Evolutionary conservation across 306 rosid species (phyloP).

Genomic region (Vachellia pachyceras): DNA sequence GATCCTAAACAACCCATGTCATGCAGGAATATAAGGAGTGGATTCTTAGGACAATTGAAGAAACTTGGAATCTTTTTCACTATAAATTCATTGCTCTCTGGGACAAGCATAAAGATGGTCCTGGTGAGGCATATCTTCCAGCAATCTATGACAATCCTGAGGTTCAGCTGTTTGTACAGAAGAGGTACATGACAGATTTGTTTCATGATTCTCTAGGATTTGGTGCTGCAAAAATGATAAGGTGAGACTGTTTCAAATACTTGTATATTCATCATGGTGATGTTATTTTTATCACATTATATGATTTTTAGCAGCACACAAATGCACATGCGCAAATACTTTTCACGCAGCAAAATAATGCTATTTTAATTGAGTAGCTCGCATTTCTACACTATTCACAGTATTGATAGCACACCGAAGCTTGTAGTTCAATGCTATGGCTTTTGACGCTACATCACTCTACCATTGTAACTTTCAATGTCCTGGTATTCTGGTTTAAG

Average conservation of each 20-base stretch:
- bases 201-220: constrained; percentile 87
- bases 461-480: not conserved
- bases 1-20: constrained; percentile 22
- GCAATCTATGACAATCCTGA: constrained; percentile 73
- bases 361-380: not conserved
- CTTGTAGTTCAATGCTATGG: not conserved
- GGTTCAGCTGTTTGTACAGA: constrained; percentile 68
- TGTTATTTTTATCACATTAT: not conserved
- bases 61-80: constrained; percentile 79
- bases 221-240: constrained; percentile 96
- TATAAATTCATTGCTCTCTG: constrained; percentile 71
- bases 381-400: not conserved
- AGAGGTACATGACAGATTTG: constrained; percentile 63
- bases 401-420: not conserved
- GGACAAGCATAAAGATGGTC: constrained; percentile 76
- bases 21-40: constrained; percentile 83
- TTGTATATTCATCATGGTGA: not conserved
- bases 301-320: not conserved
- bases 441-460: not conserved
- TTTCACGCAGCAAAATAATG: not conserved
- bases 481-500: not conserved
- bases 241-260: constrained; percentile 48
- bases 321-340: not conserved
- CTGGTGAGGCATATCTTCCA: constrained; percentile 91
- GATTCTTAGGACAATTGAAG: constrained; percentile 81